Percentiles rank a stretch among this genome's conserved stretches.
phyloP scores from a whole-genome alignment of 106 monocot species.

The Agapanthus africanus region DNA sequence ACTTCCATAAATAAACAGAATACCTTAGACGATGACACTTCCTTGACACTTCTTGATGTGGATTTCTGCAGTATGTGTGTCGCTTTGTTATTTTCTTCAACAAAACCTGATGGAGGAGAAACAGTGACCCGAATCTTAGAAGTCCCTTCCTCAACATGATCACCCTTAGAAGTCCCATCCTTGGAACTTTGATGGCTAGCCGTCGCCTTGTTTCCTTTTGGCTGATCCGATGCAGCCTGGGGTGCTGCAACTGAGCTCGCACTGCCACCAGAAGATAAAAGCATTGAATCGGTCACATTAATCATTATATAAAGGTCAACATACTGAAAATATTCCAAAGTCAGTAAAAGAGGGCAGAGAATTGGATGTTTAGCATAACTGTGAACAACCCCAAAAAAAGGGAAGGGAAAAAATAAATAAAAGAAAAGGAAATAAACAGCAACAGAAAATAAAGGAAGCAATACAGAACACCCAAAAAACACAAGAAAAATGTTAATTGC shows the following conservation, averaged over 20 bases:
- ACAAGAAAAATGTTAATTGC: no score
- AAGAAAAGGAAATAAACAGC: background rate
- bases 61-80: slow-evolving; percentile 12
- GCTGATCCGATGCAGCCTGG: slow-evolving; percentile 18
- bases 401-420: background rate
- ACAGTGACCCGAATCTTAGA: background rate
- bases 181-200: slow-evolving; percentile 10
- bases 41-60: slow-evolving; percentile 13
- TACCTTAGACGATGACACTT: slow-evolving; percentile 21
- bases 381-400: background rate
- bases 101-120: slow-evolving; percentile 6
- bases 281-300: no score
- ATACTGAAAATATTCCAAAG: background rate
- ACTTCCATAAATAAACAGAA: background rate
- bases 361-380: background rate
- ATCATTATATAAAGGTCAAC: no score
- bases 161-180: slow-evolving; percentile 17
- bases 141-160: slow-evolving; percentile 21
- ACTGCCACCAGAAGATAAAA: slow-evolving; percentile 28
- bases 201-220: slow-evolving; percentile 14
- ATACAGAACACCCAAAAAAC: no score
- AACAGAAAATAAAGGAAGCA: background rate
- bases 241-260: slow-evolving; percentile 23
- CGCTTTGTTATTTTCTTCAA: slow-evolving; percentile 1
- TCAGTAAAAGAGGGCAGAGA: background rate